Percentiles rank a stretch among this genome's conserved stretches.
These are phyloP conservation scores for Cucumis melo DNA, from an alignment of 306 rosid species.

Conservation along the genomic window DNA sequence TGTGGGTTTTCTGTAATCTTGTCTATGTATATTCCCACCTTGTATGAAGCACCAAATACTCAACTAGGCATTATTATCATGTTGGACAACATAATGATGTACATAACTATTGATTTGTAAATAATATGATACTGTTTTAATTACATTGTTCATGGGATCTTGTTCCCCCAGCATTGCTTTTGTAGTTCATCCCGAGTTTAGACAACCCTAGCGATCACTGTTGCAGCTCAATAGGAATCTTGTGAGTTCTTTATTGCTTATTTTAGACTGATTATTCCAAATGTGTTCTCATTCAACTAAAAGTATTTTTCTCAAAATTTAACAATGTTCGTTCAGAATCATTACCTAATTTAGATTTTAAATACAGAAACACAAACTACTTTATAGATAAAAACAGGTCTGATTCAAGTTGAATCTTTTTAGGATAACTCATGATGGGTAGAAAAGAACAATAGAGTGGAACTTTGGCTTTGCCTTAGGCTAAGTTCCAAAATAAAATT, in stretches of 20 bases:
- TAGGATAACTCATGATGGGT: not conserved
- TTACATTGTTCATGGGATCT: not conserved
- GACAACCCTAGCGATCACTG: too few relatives aligned
- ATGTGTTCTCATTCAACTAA: not conserved
- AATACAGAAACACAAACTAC: not conserved
- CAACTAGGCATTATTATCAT: not conserved
- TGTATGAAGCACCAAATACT: not conserved
- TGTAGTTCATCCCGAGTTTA: not conserved
- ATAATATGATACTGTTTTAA: not conserved
- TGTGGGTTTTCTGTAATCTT: not conserved
- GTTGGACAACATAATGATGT: not conserved
- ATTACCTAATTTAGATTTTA: not conserved
- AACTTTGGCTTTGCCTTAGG: not conserved
- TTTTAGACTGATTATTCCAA: too few relatives aligned
- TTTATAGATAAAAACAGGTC: not conserved
- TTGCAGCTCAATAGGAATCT: not conserved
- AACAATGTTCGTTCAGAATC: not conserved
- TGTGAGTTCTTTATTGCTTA: not conserved
- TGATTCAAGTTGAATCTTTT: too few relatives aligned
- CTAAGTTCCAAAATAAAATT: not conserved
- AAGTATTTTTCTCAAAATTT: not conserved
- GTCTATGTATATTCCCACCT: not conserved
- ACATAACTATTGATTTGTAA: constrained; percentile 5
- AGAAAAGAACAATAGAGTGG: not conserved
- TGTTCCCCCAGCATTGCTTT: not conserved